Percentiles rank a stretch among this genome's conserved stretches.
Evolutionary conservation across 352 stramenopile species (phyloP).

Genomic region (Pythium utonaiense): DNA sequence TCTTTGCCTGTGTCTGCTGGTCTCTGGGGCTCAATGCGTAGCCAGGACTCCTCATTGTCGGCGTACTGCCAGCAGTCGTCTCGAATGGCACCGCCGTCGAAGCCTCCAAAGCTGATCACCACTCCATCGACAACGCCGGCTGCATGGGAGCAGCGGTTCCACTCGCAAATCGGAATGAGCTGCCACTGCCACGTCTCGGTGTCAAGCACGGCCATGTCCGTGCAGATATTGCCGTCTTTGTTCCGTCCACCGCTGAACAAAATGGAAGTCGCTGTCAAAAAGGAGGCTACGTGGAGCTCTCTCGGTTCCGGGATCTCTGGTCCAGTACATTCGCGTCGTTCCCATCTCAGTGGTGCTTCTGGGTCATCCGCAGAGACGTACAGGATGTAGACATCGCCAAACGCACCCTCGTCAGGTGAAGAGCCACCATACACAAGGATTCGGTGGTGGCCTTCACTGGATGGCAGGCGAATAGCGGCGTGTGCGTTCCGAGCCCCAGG

Average conservation of each 20-base stretch:
- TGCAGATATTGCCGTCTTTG: constrained; percentile 47
- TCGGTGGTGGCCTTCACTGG: not conserved
- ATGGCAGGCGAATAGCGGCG: constrained; percentile 36
- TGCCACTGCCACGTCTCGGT: constrained; percentile 41
- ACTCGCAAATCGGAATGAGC: constrained; percentile 48
- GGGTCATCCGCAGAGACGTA: constrained; percentile 22
- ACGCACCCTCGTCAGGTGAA: constrained; percentile 46
- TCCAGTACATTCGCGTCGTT: constrained; percentile 19
- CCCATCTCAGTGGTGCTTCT: constrained; percentile 26
- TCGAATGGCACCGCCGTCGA: constrained; percentile 42
- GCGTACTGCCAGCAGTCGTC: constrained; percentile 43
- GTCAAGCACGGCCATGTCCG: constrained; percentile 51
- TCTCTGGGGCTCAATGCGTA: constrained; percentile 9
- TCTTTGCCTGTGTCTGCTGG: not conserved
- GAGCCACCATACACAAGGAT: constrained; percentile 67
- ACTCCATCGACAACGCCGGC: constrained; percentile 25
- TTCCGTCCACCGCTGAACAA: constrained; percentile 54
- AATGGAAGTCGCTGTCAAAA: constrained; percentile 20
- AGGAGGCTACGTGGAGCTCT: constrained; percentile 45
- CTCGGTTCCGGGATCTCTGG: constrained; percentile 32
- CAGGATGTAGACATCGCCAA: constrained; percentile 55
- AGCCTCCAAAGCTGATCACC: constrained; percentile 53
- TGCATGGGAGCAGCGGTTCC: constrained; percentile 48
- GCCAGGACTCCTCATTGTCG: constrained; percentile 46
- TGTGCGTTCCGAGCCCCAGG: constrained; percentile 55